These are phyloP conservation scores for Naganishia liquefaciens DNA, from an alignment of 1,284 basidiomycete species.

Conservation along the genomic window DNA sequence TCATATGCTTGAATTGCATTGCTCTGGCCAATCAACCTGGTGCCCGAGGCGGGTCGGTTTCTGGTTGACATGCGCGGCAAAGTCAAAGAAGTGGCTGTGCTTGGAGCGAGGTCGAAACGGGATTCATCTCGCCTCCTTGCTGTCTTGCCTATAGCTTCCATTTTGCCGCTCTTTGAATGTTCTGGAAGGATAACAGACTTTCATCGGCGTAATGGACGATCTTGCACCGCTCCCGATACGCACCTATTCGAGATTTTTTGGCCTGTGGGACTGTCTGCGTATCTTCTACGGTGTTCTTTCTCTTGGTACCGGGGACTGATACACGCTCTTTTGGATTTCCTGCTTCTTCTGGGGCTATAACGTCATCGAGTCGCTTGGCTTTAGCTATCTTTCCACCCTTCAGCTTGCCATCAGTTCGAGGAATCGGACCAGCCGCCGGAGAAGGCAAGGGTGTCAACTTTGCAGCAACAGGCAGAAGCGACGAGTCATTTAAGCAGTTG, in stretches of 20 bases:
- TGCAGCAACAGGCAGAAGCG: too few species aligned
- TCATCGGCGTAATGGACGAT: too few species aligned
- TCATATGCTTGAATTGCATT: neutral
- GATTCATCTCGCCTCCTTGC: neutral
- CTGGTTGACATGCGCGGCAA: conserved; percentile 7
- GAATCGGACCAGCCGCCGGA: neutral
- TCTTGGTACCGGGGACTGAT: too few species aligned
- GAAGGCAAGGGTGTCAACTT: neutral
- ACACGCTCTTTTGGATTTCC: too few species aligned
- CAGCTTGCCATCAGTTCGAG: neutral
- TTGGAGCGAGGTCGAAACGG: too few species aligned
- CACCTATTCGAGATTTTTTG: too few species aligned
- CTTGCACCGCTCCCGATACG: too few species aligned
- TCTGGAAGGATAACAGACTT: neutral
- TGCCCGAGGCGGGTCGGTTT: neutral
- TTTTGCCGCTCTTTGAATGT: neutral
- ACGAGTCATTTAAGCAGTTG: neutral
- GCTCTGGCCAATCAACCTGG: neutral
- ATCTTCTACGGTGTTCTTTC: too few species aligned
- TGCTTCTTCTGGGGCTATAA: too few species aligned
- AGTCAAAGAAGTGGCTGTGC: too few species aligned
- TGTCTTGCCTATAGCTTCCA: neutral
- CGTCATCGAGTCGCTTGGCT: too few species aligned
- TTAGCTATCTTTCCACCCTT: neutral
- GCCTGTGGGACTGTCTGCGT: too few species aligned